Evolutionary conservation across 1,139 yeast species (phyloP).

Genomic region (Suhomyces terraborum): DNA sequence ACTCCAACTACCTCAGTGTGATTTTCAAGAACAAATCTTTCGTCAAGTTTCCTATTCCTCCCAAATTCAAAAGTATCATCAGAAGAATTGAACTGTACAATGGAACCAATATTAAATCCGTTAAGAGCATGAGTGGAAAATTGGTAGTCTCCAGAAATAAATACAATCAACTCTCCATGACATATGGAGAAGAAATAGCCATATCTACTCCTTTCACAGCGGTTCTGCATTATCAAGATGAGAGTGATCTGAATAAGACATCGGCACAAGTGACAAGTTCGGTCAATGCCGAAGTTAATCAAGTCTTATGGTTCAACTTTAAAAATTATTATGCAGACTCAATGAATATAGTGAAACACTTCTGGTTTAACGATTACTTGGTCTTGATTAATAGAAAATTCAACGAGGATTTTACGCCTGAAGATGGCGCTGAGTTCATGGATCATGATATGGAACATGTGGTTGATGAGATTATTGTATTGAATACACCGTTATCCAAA

Average conservation of each 20-base stretch:
- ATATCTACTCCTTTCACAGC: slow-evolving; percentile 41
- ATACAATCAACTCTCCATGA: slow-evolving; percentile 29
- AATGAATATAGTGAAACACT: slow-evolving; percentile 38
- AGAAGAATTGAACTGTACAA: slow-evolving; percentile 25
- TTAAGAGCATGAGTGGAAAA: slow-evolving; percentile 22
- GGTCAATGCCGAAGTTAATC: slow-evolving; percentile 31
- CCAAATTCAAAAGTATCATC: slow-evolving; percentile 33
- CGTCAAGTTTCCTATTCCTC: slow-evolving; percentile 35
- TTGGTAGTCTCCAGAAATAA: slow-evolving; percentile 29
- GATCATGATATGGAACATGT: slow-evolving; percentile 37
- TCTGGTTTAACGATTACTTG: slow-evolving; percentile 40
- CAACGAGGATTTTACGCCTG: slow-evolving; percentile 23
- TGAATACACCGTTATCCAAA: slow-evolving; percentile 36
- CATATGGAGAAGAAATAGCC: slow-evolving; percentile 23
- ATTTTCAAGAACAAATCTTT: slow-evolving; percentile 24
- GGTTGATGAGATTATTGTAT: slow-evolving; percentile 42
- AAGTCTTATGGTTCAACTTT: slow-evolving; percentile 46
- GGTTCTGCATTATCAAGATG: background rate
- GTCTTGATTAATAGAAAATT: slow-evolving; percentile 36
- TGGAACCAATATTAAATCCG: slow-evolving; percentile 19
- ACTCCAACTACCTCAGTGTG: slow-evolving; percentile 32
- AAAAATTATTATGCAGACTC: slow-evolving; percentile 36
- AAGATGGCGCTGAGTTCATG: slow-evolving; percentile 15
- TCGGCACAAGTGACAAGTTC: slow-evolving; percentile 10
- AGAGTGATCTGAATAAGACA: background rate